phyloP scores from a whole-genome alignment of 2,329 filamentous ascomycete genomes.

The Rasamsonia emersonii region DNA sequence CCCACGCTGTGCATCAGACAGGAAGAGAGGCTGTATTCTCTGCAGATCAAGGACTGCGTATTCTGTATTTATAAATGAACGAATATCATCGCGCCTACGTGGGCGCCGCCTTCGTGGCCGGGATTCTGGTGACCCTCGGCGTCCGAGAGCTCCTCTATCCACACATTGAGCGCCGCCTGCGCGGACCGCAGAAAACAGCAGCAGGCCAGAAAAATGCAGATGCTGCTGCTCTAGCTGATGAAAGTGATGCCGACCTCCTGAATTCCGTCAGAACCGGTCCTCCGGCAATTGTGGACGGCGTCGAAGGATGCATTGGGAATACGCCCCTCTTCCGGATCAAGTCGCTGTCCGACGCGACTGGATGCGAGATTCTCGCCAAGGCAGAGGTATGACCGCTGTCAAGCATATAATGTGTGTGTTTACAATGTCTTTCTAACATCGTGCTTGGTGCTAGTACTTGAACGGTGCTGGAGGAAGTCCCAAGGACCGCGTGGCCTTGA shows the following conservation, averaged over 20 bases:
- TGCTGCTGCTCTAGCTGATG: constrained; percentile 44
- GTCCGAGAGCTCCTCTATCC: constrained; percentile 71
- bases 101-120: constrained; percentile 65
- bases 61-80: constrained; percentile 17
- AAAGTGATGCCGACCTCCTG: constrained; percentile 32
- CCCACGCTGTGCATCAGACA: constrained; percentile 6
- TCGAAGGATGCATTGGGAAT: constrained; percentile 87
- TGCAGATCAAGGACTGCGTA: not conserved
- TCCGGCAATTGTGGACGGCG: constrained; percentile 58
- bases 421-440: constrained; percentile 8
- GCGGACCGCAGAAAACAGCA: constrained; percentile 23
- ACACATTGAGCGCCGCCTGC: constrained; percentile 58
- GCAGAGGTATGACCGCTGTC: constrained; percentile 55
- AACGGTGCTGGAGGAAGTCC: constrained; percentile 91
- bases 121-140: constrained; percentile 64
- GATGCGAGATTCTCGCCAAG: constrained; percentile 84
- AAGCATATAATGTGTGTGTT: not conserved
- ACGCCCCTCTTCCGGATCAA: constrained; percentile 82
- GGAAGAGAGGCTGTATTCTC: constrained; percentile 4
- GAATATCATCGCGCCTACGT: constrained; percentile 45
- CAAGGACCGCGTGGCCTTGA: constrained; percentile 89
- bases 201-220: not conserved
- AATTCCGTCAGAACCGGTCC: constrained; percentile 22
- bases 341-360: constrained; percentile 76
- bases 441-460: too few relatives aligned